A percentile compares a stretch with the other conserved stretches of the same genome.
phyloP scores from a whole-genome alignment of 208 protist species.

The Acanthamoeba royreba region DNA sequence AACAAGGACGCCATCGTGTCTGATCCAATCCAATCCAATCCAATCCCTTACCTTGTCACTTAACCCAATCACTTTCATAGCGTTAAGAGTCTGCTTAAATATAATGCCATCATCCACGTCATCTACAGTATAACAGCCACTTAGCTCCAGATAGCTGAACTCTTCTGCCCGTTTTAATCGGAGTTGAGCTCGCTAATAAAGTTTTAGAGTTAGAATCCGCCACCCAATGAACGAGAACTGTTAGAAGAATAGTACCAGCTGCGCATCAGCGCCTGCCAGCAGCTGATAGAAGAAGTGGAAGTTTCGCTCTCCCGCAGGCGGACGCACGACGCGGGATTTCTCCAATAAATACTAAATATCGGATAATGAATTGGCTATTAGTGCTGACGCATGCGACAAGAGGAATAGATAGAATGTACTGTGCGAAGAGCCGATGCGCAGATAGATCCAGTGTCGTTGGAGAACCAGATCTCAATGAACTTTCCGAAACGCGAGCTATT shows the following conservation, averaged over 20 bases:
- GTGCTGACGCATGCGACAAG: too few relatives aligned
- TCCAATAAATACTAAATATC: slow-evolving; percentile 46
- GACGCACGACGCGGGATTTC: slow-evolving; percentile 58
- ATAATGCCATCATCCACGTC: slow-evolving; percentile 81
- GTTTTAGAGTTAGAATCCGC: too few relatives aligned
- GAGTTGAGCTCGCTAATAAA: background rate
- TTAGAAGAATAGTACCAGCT: background rate
- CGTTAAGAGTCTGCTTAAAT: slow-evolving; percentile 65
- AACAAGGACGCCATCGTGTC: background rate
- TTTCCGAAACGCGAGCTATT: slow-evolving; percentile 79
- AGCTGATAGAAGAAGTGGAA: slow-evolving; percentile 67
- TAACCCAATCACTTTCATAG: background rate
- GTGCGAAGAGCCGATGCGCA: background rate
- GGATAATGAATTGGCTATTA: too few relatives aligned
- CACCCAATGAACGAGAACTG: background rate
- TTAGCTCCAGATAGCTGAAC: slow-evolving; percentile 79
- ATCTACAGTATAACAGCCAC: slow-evolving; percentile 60
- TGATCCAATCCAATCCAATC: background rate
- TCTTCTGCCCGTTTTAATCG: slow-evolving; percentile 46
- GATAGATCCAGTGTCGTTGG: background rate
- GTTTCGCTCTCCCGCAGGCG: background rate
- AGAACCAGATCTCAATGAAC: slow-evolving; percentile 72
- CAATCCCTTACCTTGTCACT: background rate
- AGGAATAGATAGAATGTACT: too few relatives aligned
- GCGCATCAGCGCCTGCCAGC: background rate